phyloP scores from a whole-genome alignment of 257 asterid genomes.

The Salvia splendens region DNA sequence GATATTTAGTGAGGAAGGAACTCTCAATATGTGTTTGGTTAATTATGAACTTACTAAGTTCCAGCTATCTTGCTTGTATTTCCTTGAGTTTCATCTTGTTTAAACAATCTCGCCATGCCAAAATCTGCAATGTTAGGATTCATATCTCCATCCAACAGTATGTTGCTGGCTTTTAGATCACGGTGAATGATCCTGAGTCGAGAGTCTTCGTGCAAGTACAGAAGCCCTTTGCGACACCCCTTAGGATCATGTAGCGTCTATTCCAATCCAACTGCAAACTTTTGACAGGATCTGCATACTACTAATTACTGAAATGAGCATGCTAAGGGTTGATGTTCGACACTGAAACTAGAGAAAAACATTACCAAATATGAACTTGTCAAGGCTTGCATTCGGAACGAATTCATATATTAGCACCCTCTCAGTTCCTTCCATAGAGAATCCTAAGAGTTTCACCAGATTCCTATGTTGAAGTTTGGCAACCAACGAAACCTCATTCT shows the following conservation, averaged over 20 bases:
- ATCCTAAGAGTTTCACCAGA: conserved; percentile 40
- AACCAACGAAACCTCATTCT: conserved; percentile 39
- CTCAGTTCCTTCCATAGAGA: conserved; percentile 32
- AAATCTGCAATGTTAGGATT: conserved; percentile 57
- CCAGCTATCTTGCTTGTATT: conserved; percentile 45
- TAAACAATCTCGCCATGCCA: conserved; percentile 51
- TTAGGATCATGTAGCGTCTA: conserved; percentile 42
- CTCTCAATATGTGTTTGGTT: too few relatives aligned
- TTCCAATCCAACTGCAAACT: conserved; percentile 40
- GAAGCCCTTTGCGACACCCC: conserved; percentile 43
- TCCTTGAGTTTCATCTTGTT: conserved; percentile 39
- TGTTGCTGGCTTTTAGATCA: conserved; percentile 44
- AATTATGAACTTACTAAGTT: conserved; percentile 42
- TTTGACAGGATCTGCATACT: conserved; percentile 17
- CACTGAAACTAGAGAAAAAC: not conserved
- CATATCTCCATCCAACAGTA: conserved; percentile 46
- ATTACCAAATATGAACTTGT: conserved; percentile 40
- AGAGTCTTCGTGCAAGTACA: conserved; percentile 54
- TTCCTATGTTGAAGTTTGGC: conserved; percentile 42
- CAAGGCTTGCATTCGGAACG: conserved; percentile 37
- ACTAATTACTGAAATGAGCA: too few relatives aligned
- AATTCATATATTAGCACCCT: conserved; percentile 35
- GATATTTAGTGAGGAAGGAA: not conserved
- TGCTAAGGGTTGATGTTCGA: too few relatives aligned
- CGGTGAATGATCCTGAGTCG: conserved; percentile 50